A percentile compares a stretch with the other conserved stretches of the same genome.
Evolutionary conservation across 2,329 filamentous ascomycete genomes (phyloP).

Genomic region (Corniculantispora saksenae): DNA sequence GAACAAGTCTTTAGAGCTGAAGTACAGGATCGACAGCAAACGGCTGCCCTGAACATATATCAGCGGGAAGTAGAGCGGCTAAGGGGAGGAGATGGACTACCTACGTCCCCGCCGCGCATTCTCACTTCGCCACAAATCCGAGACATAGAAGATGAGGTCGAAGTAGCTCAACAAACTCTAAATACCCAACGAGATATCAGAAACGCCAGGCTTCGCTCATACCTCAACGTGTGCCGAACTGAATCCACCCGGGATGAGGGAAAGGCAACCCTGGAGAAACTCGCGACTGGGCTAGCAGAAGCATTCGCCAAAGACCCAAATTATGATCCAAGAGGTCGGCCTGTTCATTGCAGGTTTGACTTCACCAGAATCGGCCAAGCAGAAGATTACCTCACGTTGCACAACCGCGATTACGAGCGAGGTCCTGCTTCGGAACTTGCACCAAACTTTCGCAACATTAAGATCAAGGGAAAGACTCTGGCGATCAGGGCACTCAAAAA

Average conservation of each 20-base stretch:
- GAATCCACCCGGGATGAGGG: background rate
- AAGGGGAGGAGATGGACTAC: background rate
- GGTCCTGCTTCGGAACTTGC: background rate
- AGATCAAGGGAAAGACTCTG: background rate
- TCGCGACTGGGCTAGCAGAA: background rate
- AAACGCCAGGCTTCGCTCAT: background rate
- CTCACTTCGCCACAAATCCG: background rate
- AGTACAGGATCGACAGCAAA: background rate
- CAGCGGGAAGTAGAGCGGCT: background rate
- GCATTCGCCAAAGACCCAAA: background rate
- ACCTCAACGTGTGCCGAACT: background rate
- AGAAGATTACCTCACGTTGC: conserved; percentile 2
- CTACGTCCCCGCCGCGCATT: background rate
- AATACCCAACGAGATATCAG: background rate
- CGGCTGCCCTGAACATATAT: background rate
- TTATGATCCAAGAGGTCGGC: background rate
- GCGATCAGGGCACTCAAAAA: background rate
- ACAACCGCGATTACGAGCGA: background rate
- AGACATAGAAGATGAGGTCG: background rate
- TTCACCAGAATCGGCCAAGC: background rate
- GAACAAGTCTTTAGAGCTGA: background rate
- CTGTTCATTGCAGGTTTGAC: background rate
- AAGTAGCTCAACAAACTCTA: background rate
- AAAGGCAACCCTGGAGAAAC: background rate
- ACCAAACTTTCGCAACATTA: background rate